Evolutionary conservation across 495 filamentous ascomycete genomes (phyloP).

Genomic region (Trichoderma reesei): DNA sequence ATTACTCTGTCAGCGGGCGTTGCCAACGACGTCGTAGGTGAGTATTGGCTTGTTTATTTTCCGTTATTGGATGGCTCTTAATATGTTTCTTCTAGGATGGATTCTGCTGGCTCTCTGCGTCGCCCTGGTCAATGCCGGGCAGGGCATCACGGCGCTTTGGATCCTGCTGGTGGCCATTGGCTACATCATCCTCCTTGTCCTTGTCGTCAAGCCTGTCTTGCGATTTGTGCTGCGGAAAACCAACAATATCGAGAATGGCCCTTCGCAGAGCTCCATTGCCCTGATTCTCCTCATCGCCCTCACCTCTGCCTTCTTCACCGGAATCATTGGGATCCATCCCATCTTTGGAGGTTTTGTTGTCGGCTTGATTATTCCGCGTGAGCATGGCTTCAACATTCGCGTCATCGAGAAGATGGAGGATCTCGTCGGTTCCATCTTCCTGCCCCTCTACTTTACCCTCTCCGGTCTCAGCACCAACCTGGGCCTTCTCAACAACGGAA

Average conservation of each 20-base stretch:
- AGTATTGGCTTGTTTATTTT: not conserved
- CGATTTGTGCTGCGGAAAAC: conserved; percentile 61
- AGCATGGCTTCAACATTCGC: conserved; percentile 89
- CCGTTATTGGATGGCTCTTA: too few species aligned
- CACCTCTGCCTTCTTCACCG: conserved; percentile 87
- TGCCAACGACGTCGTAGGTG: conserved; percentile 75
- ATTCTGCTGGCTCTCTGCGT: conserved; percentile 90
- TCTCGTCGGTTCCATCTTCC: conserved; percentile 74
- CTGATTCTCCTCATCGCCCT: conserved; percentile 74
- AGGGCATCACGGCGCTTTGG: conserved; percentile 77
- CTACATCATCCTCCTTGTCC: conserved; percentile 70
- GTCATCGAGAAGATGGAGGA: conserved; percentile 96
- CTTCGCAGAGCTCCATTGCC: conserved; percentile 75
- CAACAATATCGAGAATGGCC: conserved; percentile 80
- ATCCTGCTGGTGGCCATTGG: conserved; percentile 68
- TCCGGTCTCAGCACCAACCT: conserved; percentile 87
- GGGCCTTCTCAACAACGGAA: conserved; percentile 71
- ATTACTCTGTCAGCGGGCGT: conserved; percentile 90
- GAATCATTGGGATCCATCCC: conserved; percentile 66
- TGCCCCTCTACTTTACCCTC: conserved; percentile 91
- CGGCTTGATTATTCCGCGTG: conserved; percentile 87
- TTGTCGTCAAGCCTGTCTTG: conserved; percentile 67
- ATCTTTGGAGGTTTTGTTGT: conserved; percentile 66
- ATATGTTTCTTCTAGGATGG: conserved; percentile 51
- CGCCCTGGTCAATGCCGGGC: conserved; percentile 80